Base-by-base conservation (phyloP, 192 early-diverging fungal genomes). In the Dimargaris cristalligena region DNA sequence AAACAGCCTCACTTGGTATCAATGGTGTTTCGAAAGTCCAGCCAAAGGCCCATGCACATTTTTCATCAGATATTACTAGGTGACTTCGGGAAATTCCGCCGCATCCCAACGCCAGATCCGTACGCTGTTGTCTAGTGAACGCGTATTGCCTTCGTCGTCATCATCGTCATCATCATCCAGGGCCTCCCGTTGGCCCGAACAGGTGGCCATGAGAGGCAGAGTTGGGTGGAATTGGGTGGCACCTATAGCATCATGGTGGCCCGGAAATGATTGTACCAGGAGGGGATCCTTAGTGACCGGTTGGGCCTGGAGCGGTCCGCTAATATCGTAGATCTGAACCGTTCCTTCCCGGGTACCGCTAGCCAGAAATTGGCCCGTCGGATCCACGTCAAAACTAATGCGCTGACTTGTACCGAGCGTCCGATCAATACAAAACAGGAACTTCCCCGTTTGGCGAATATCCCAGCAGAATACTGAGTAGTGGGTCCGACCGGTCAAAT, bases 381-480 rank as follows among this genome's bases (percentile, higher is more conserved):
- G 52, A 60, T 86, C 86, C 11, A 89, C 66, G 59, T 80, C 83
- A 74, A 90, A 88, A 3, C 52, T 56, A 52, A 90, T 66, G 14
- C 89, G 73, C 63, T 90, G 89, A 59, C 83, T 84, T 8, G 88
- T 87, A 28, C 71, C 63, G 0, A 77, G 76, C 16, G 64, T 52
- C 16, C 88, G 66, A 16, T 63, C 58, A 20, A 85, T 44, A 1
- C 68, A 64, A 25, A 69, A 68, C 25, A 84, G 59, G 0, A 85
- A 71, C 22, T 82, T 72, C 0, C 79, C 80, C 51, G 87, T 74
- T 46, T 92, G 80, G 1, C 90, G 70, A 22, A 88, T 76, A 66
- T 92, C 90, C 88, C 90, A 90, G 28, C 80, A 86, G 0, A 77
- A 69, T 20, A 92, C 77, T 30, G 54, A 50, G n/a, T 67, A 30